These are phyloP conservation scores for Alternaria triticimaculans DNA, from an alignment of 2,329 filamentous ascomycete species.

Conservation along the genomic window DNA sequence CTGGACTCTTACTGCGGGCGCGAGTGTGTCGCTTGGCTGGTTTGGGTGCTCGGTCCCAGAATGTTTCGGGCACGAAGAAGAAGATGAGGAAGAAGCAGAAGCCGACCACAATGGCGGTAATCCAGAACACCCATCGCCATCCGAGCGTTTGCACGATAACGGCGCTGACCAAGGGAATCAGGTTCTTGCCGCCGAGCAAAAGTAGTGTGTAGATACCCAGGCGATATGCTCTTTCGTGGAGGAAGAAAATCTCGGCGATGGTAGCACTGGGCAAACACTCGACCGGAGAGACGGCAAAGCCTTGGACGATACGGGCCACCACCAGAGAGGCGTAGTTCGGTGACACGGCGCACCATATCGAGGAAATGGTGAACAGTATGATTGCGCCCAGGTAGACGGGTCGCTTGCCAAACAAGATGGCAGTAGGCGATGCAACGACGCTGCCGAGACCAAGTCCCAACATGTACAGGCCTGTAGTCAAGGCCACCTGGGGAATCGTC, in stretches of 20 bases:
- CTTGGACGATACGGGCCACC: constrained; percentile 83
- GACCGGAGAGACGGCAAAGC: constrained; percentile 85
- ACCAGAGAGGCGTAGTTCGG: constrained; percentile 81
- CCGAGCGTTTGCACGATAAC: constrained; percentile 76
- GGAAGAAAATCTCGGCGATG: constrained; percentile 94
- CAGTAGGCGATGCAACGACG: constrained; percentile 85
- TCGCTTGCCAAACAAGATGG: constrained; percentile 88
- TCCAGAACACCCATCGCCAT: constrained; percentile 94
- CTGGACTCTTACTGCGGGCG: constrained; percentile 36
- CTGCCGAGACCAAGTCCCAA: constrained; percentile 87
- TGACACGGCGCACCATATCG: constrained; percentile 86
- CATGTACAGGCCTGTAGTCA: constrained; percentile 95
- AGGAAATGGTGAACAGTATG: constrained; percentile 76
- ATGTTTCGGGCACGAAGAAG: constrained; percentile 92
- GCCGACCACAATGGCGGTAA: constrained; percentile 80
- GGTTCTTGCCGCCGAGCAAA: constrained; percentile 87
- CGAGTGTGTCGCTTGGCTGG: constrained; percentile 50
- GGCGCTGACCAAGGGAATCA: constrained; percentile 86
- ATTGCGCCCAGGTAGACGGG: constrained; percentile 84
- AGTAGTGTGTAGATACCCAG: constrained; percentile 92
- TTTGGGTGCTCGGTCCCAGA: constrained; percentile 85
- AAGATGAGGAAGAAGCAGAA: constrained; percentile 76
- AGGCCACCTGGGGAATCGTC: constrained; percentile 73
- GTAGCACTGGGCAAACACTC: constrained; percentile 93
- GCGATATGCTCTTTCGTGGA: constrained; percentile 91